Percentiles rank a stretch among this genome's conserved stretches.
These are phyloP conservation scores for Heterobasidion parviporum DNA, from an alignment of 1,284 basidiomycete species.

Conservation along the genomic window DNA sequence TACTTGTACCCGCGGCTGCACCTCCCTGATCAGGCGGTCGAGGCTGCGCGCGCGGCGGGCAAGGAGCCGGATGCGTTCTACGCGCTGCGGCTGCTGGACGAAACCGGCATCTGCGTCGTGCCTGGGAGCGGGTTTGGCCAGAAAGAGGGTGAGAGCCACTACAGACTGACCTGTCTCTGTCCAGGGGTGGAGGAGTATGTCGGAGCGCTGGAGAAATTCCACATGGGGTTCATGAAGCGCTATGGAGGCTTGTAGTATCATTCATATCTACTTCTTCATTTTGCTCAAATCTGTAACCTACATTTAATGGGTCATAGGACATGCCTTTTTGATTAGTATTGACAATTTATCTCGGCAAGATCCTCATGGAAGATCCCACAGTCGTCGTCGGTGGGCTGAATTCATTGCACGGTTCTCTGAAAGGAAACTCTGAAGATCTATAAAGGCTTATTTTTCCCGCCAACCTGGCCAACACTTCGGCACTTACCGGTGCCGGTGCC, in stretches of 20 bases:
- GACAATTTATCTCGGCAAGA: too few species aligned
- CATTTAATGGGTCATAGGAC: too few species aligned
- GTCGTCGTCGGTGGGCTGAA: too few species aligned
- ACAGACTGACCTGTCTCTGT: slow-evolving; percentile 82
- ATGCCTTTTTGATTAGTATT: too few species aligned
- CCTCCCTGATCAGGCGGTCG: slow-evolving; percentile 63
- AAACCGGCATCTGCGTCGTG: slow-evolving; percentile 90
- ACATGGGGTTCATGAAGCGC: slow-evolving; percentile 66
- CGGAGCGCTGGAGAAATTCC: slow-evolving; percentile 78
- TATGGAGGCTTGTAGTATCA: slow-evolving; percentile 29
- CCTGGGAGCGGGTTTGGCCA: slow-evolving; percentile 92
- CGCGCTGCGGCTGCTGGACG: slow-evolving; percentile 73
- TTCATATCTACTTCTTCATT: too few species aligned
- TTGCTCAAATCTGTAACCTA: too few species aligned
- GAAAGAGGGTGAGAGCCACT: slow-evolving; percentile 80
- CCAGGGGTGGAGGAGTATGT: slow-evolving; percentile 90
- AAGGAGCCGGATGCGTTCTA: slow-evolving; percentile 88
- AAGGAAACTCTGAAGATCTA: too few species aligned
- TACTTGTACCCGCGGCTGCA: slow-evolving; percentile 80
- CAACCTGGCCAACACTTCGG: too few species aligned
- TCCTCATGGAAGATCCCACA: too few species aligned
- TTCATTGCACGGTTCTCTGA: too few species aligned
- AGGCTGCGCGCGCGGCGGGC: slow-evolving; percentile 62
- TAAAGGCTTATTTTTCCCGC: too few species aligned
- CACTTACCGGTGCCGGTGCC: too few species aligned